A percentile compares a stretch with the other conserved stretches of the same genome.
These are phyloP conservation scores for Croton laevigatus DNA, from an alignment of 441 rosid species.

Conservation along the genomic window DNA sequence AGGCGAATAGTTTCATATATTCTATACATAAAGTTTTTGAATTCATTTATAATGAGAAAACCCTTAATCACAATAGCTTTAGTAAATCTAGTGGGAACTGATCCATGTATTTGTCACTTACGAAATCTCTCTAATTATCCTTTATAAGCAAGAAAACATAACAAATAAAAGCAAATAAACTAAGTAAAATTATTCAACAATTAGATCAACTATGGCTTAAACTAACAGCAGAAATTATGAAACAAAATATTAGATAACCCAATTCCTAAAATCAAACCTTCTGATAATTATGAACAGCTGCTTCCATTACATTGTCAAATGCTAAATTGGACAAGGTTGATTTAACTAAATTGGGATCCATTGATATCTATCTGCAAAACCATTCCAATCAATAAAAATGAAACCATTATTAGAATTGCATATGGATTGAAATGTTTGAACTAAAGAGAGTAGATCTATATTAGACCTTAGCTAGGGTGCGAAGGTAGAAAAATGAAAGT, in stretches of 20 bases:
- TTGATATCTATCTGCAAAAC: conserved; percentile 22
- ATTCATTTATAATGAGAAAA: too few species aligned
- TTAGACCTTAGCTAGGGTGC: background rate
- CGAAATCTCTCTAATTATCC: background rate
- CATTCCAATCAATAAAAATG: background rate
- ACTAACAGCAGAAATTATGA: background rate
- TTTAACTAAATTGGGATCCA: conserved; percentile 90
- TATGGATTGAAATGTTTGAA: background rate
- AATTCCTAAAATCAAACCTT: conserved; percentile 42
- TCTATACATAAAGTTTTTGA: too few species aligned
- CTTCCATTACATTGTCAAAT: conserved; percentile 89
- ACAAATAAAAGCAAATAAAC: background rate
- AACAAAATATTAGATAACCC: background rate
- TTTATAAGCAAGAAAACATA: background rate
- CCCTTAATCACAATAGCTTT: background rate
- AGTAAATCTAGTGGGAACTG: background rate
- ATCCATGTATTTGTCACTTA: background rate
- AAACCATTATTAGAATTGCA: background rate
- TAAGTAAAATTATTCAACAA: background rate
- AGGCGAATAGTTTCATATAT: too few species aligned
- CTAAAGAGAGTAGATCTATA: background rate
- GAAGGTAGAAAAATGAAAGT: background rate
- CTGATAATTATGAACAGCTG: conserved; percentile 90
- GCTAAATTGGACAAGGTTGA: conserved; percentile 81
- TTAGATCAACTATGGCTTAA: background rate